phyloP scores from a whole-genome alignment of 2,329 filamentous ascomycete species.

The Venturia aucupariae region DNA sequence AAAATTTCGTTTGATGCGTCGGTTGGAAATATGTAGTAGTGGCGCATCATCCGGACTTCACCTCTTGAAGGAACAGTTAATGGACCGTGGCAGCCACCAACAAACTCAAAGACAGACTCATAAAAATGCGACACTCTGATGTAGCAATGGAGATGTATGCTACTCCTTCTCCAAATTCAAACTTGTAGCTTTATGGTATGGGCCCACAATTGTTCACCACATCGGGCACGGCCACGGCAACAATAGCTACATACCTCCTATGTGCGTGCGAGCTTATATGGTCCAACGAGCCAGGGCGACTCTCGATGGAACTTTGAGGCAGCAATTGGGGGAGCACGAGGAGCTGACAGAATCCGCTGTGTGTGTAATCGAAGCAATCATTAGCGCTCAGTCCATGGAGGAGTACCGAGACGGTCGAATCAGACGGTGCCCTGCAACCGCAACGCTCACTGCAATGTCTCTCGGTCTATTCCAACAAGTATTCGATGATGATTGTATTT shows the following conservation, averaged over 20 bases:
- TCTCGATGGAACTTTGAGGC: neutral
- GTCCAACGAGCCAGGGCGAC: neutral
- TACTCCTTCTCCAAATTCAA: neutral
- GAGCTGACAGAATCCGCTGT: neutral
- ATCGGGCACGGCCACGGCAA: neutral
- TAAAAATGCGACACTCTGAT: neutral
- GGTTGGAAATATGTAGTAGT: neutral
- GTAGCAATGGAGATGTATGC: neutral
- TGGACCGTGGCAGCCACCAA: neutral
- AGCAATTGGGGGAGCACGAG: neutral
- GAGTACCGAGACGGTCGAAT: neutral
- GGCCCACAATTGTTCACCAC: neutral
- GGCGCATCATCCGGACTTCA: neutral
- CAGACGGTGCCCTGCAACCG: neutral
- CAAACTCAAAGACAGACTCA: neutral
- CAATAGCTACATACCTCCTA: neutral
- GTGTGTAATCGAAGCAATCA: neutral
- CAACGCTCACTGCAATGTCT: neutral
- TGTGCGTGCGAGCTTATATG: neutral
- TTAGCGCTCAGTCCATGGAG: neutral
- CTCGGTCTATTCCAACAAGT: neutral
- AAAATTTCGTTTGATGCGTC: neutral
- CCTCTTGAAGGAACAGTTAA: neutral
- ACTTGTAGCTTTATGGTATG: neutral
- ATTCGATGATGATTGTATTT: neutral